Evolutionary conservation across 345 rosid species (phyloP).

Genomic region (Geranium rotundifolium): DNA sequence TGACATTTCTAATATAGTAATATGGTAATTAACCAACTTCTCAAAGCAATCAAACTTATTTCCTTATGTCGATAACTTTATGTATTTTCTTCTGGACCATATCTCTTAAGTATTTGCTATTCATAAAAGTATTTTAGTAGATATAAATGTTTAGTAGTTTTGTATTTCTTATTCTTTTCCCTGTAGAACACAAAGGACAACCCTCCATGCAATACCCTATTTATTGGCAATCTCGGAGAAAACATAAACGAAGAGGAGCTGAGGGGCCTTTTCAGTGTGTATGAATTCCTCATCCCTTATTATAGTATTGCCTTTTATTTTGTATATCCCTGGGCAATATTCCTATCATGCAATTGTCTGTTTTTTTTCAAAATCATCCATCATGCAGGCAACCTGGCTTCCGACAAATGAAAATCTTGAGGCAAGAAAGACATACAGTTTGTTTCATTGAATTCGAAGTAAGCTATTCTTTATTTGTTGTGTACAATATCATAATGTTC

Average conservation of each 20-base stretch:
- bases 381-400: slow-evolving; percentile 88
- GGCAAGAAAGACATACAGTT: slow-evolving; percentile 98
- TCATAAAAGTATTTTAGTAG: not conserved
- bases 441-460: slow-evolving; percentile 98
- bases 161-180: not conserved
- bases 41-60: not conserved
- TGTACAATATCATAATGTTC: not conserved
- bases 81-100: not conserved
- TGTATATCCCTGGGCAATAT: not conserved
- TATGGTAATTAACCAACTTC: not conserved
- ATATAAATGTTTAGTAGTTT: not conserved
- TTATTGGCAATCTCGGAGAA: slow-evolving; percentile 97
- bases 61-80: not conserved
- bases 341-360: not conserved
- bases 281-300: slow-evolving; percentile 29
- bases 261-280: slow-evolving; percentile 79
- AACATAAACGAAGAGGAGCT: slow-evolving; percentile 89
- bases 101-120: not conserved
- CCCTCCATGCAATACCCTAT: slow-evolving; percentile 93
- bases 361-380: slow-evolving; percentile 13
- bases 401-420: slow-evolving; percentile 90
- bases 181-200: slow-evolving; percentile 91
- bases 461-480: slow-evolving; percentile 12
- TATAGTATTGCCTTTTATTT: slow-evolving; percentile 1
- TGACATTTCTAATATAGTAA: not conserved